Evolutionary conservation across 768 basidiomycete genomes (phyloP), one percentile per base, ranked within the genome.

Genomic region (Mycena epipterygia): DNA sequence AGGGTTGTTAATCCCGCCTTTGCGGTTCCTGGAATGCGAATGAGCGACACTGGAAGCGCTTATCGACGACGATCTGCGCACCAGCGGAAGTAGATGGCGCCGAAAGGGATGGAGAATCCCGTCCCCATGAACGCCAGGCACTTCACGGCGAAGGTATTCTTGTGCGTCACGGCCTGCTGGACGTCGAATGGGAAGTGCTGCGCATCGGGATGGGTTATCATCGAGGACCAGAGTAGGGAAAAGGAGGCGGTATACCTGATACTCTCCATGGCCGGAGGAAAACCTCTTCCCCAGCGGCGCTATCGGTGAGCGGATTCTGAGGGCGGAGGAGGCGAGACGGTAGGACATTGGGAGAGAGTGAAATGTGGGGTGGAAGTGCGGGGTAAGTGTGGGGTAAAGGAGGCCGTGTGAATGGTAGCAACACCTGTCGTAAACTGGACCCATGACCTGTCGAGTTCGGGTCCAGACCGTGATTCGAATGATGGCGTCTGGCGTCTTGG

Each of bases 361-460:
- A 58, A 60, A 55, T 80, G 71, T 62, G 86, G n/a, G n/a, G n/a
- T n/a, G n/a, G n/a, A n/a, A n/a, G n/a, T n/a, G n/a, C n/a, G n/a
- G n/a, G n/a, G n/a, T n/a, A 58, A 60, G 48, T 80, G 71, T 62
- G 86, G 55, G 79, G 81, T 39, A 61, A 56, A 29, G 39, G 39
- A 51, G 29, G 33, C 19, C 21, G 30, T 7, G 41, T 19, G 49
- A 32, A 21, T 37, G 51, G 57, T 46, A 42, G 21, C 7, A n/a
- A 25, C 21, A 25, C 23, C 7, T 62, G 60, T 32, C 59, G 52
- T 61, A 61, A 53, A 52, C 23, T 62, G 42, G 42, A 39, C 59
- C 35, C 41, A 55, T 68, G 67, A 61, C 59, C 67, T 68, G 59
- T 53, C 57, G 37, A 37, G 5, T 21, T 27, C 25, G 23, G 46